Conservation (phyloP, 345 rosid species). For the Hirschfeldia incana region DNA sequence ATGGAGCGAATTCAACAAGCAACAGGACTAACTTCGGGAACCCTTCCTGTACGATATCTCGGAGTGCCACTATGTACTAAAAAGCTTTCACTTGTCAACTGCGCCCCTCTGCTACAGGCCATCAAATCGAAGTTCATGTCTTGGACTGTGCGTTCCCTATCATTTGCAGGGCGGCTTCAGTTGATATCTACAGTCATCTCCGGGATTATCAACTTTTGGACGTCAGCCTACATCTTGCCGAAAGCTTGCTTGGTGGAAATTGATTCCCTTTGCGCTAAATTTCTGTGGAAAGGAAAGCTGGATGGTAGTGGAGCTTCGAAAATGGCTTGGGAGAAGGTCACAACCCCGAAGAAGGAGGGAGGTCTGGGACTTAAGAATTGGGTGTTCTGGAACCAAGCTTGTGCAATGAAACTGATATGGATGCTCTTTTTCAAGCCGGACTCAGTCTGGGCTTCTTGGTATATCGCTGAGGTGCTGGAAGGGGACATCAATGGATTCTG, state of each 20-base stretch:
- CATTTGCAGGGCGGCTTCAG: neutral
- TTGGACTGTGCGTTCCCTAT: neutral
- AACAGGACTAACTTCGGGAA: too few species aligned
- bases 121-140: neutral
- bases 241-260: neutral
- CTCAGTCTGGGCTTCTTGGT: neutral
- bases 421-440: too few species aligned
- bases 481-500: neutral
- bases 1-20: too few species aligned
- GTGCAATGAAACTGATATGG: neutral
- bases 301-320: neutral
- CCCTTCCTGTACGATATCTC: too few species aligned
- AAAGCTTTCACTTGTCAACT: too few species aligned
- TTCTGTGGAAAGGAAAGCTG: neutral
- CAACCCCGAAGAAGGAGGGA: neutral
- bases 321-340: neutral
- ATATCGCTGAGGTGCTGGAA: neutral
- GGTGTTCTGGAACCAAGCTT: neutral
- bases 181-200: neutral
- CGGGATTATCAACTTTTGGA: neutral
- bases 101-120: too few species aligned
- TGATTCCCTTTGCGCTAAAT: neutral
- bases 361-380: neutral
- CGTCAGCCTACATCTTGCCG: neutral
- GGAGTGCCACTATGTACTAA: too few species aligned